A percentile compares a stretch with the other conserved stretches of the same genome.
Evolutionary conservation across 495 filamentous ascomycete genomes (phyloP).

Genomic region (Penicillium longicatenatum): DNA sequence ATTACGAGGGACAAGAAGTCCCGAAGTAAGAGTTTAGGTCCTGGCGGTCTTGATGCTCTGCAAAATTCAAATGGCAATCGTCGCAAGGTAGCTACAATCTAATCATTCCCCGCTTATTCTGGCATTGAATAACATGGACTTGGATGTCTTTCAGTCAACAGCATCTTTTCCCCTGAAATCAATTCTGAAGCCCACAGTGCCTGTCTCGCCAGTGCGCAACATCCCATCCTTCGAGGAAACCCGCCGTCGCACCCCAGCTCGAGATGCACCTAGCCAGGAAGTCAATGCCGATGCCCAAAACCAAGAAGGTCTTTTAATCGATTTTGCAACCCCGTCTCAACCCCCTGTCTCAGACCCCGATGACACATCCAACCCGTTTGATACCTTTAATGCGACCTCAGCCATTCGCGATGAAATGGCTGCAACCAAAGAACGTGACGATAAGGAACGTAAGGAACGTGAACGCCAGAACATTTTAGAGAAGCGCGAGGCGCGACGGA

Average conservation of each 20-base stretch:
- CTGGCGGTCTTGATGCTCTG: constrained; percentile 81
- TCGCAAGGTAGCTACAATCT: constrained; percentile 61
- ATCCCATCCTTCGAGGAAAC: constrained; percentile 54
- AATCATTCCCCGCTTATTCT: constrained; percentile 7
- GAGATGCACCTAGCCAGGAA: constrained; percentile 27
- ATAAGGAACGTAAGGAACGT: constrained; percentile 64
- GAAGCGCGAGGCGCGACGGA: constrained; percentile 80
- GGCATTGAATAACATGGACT: constrained; percentile 7
- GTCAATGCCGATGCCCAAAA: constrained; percentile 16
- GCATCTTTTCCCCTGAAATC: constrained; percentile 65
- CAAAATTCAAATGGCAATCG: constrained; percentile 79
- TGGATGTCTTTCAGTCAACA: constrained; percentile 46
- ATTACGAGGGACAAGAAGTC: constrained; percentile 66
- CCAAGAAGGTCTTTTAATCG: constrained; percentile 44
- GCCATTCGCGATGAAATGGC: constrained; percentile 68
- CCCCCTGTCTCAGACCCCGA: constrained; percentile 34
- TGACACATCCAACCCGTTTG: constrained; percentile 58
- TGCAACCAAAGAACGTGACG: constrained; percentile 70
- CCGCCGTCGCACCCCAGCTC: constrained; percentile 42
- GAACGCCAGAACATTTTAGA: constrained; percentile 70
- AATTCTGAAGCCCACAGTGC: constrained; percentile 83
- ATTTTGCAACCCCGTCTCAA: constrained; percentile 50
- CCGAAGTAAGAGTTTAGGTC: constrained; percentile 92
- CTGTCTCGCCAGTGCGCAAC: constrained; percentile 62
- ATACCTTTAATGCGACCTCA: constrained; percentile 52